Percentiles rank a stretch among this genome's conserved stretches.
Evolutionary conservation across 75 land plant genomes (phyloP).

Genomic region (Isoetes taiwanensis): DNA sequence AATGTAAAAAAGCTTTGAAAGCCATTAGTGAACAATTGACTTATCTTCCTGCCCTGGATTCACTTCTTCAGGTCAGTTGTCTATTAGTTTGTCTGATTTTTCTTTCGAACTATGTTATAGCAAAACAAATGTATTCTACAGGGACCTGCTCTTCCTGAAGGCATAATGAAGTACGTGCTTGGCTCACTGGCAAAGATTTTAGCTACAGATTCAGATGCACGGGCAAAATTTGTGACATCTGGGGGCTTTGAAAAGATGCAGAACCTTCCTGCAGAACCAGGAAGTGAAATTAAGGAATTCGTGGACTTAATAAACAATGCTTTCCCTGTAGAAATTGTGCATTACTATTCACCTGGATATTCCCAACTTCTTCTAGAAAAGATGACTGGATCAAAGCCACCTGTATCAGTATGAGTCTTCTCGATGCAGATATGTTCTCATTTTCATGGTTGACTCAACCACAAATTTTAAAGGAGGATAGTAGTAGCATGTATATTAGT

Average conservation of each 20-base stretch:
- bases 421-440: no score
- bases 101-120: neutral
- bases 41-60: conserved; percentile 20
- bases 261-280: conserved; percentile 9
- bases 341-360: conserved; percentile 31
- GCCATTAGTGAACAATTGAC: conserved; percentile 5
- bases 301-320: conserved; percentile 15
- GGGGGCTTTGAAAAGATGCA: conserved; percentile 28
- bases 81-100: neutral
- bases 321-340: conserved; percentile 26
- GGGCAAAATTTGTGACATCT: conserved; percentile 24
- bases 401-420: no score
- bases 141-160: conserved; percentile 24
- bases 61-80: conserved; percentile 17
- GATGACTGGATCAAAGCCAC: no score
- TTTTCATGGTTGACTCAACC: no score
- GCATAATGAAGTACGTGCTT: conserved; percentile 11
- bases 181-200: conserved; percentile 20
- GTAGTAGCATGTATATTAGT: no score
- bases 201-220: conserved; percentile 11
- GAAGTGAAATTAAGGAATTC: conserved; percentile 12
- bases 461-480: no score
- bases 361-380: no score
- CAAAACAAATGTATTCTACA: neutral
- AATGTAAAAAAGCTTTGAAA: conserved; percentile 15